These are phyloP conservation scores for Bocquillonia castaneifolia DNA, from an alignment of 441 rosid species.

Conservation along the genomic window DNA sequence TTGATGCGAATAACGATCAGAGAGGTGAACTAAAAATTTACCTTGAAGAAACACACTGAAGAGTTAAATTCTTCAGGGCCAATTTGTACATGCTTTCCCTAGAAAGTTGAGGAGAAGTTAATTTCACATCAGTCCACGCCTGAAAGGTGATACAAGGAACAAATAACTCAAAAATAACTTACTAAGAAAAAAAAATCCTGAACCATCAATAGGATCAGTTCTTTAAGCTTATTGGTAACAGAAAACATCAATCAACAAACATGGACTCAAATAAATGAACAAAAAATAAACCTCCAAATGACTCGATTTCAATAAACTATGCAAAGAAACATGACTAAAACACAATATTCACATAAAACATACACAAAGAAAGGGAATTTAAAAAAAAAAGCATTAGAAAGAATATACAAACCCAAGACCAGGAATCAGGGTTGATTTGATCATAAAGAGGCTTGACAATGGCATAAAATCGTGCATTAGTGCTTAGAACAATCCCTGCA, in stretches of 20 bases:
- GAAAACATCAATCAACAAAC: background rate
- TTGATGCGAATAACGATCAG: conserved; percentile 4
- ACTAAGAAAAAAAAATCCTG: background rate
- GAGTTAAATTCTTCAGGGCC: conserved; percentile 54
- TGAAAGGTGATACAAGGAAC: conserved; percentile 28
- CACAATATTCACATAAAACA: background rate
- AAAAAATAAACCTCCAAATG: background rate
- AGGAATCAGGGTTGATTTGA: conserved; percentile 60
- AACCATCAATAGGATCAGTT: background rate
- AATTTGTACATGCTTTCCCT: conserved; percentile 81
- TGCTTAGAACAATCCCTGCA: conserved; percentile 77
- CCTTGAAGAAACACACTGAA: conserved; percentile 71
- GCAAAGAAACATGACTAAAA: background rate
- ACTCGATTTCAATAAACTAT: background rate
- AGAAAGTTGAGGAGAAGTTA: conserved; percentile 87
- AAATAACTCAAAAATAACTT: conserved; percentile 2
- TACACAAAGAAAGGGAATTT: background rate
- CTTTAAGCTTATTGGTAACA: background rate
- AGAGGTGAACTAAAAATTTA: conserved; percentile 28
- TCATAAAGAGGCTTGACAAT: conserved; percentile 69
- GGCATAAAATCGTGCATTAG: conserved; percentile 84
- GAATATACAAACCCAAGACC: conserved; percentile 69
- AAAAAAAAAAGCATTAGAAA: background rate
- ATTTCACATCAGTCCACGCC: conserved; percentile 82
- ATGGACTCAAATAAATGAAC: background rate